Conservation (phyloP, 75 land plant genomes). For the Chamaecyparis obtusa region DNA sequence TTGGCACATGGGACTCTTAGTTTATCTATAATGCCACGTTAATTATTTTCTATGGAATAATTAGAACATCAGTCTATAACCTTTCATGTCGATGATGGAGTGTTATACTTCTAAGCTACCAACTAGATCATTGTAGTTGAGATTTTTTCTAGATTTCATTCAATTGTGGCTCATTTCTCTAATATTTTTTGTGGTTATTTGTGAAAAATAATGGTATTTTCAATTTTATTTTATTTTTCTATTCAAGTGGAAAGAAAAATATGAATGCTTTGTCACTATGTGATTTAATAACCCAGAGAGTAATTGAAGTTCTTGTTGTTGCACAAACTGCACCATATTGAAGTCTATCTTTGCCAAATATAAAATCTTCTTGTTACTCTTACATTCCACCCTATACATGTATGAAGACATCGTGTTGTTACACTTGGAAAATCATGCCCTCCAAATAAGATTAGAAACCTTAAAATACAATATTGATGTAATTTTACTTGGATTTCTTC, state of each 20-base stretch:
- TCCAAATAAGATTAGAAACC: neutral
- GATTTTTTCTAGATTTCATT: neutral
- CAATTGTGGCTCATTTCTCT: neutral
- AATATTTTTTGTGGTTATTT: neutral
- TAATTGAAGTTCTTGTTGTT: constrained; percentile 17
- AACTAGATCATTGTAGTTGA: no score
- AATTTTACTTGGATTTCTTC: neutral
- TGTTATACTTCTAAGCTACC: no score
- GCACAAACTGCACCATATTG: constrained; percentile 11
- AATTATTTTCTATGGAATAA: no score
- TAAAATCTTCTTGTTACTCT: neutral
- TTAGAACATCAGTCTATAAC: no score
- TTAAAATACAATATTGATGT: neutral
- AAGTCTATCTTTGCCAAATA: constrained; percentile 35
- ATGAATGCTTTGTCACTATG: neutral
- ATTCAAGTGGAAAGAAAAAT: constrained; percentile 13
- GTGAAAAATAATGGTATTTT: neutral
- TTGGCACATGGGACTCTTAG: no score
- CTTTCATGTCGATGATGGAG: no score
- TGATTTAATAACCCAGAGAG: constrained; percentile 15
- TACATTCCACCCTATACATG: neutral
- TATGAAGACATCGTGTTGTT: neutral
- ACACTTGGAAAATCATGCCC: neutral
- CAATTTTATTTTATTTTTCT: constrained; percentile 18
- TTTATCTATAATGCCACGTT: no score